Base-by-base conservation (phyloP, 75 land plant species). In the Selaginella tamariscina region DNA sequence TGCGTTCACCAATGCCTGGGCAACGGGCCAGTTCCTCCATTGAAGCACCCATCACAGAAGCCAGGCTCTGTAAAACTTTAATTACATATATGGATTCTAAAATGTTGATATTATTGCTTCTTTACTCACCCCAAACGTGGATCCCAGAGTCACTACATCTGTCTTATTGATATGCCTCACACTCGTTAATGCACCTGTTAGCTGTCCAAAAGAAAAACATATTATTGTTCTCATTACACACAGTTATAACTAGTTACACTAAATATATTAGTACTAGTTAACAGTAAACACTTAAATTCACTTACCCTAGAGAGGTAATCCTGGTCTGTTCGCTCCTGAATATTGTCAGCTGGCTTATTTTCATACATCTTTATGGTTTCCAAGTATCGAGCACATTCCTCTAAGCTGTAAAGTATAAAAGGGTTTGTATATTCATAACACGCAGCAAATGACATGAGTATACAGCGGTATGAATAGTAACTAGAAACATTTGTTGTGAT, bases 11-110 rank as follows among this genome's bases (percentile, higher is more conserved):
- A 63, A 94, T 94, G 49, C 98, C 98, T 32, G 98, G 98, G 69
- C 98, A 94, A 28, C 89, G 91, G 54, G 98, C 96, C 49, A 94
- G 59, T 2, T 94, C 98, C 74, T 94, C 98, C 98, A 94, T 94
- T 32, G 98, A 89, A 64, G 91, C 95, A 71, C 88, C 86, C 84
- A 94, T 82, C 5, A 89, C 72, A 67, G 72, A 68, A 63, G 98
- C 81, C 67, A 94, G 75, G 22, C 90, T 90, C 98, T 94, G 82
- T 66, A 83, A 15, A 1, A 49, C 18, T 5, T 5, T 5, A 39
- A 39, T 5, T 39, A 39, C n/a, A n/a, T n/a, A n/a, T n/a, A n/a
- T n/a, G n/a, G n/a, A n/a, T n/a, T n/a, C n/a, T n/a, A n/a, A n/a
- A n/a, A n/a, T n/a, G n/a, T n/a, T n/a, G n/a, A n/a, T n/a, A n/a